A percentile compares a stretch with the other conserved stretches of the same genome.
These are phyloP conservation scores for Epichloe sp. DNA, from an alignment of 2,329 filamentous ascomycete species.

Conservation along the genomic window DNA sequence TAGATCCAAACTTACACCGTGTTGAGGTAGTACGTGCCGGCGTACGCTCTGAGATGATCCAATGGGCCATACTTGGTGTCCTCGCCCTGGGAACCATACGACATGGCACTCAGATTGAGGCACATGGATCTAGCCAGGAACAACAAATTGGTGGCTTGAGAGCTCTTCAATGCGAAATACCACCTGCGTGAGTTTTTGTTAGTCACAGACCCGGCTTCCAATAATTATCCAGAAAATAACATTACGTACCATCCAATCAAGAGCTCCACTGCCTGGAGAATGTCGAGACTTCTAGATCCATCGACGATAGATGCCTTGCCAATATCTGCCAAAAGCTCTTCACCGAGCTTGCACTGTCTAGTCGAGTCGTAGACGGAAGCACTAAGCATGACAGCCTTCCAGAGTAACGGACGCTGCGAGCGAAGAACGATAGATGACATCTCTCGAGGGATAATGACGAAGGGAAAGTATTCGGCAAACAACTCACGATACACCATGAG, in stretches of 20 bases:
- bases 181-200: slow-evolving; percentile 20
- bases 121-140: slow-evolving; percentile 35
- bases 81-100: slow-evolving; percentile 13
- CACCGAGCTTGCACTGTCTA: slow-evolving; percentile 30
- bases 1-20: slow-evolving; percentile 25
- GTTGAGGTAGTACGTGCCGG: slow-evolving; percentile 36
- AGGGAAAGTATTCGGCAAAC: slow-evolving; percentile 28
- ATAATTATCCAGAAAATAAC: not conserved
- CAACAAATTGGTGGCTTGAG: slow-evolving; percentile 35
- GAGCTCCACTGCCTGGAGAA: slow-evolving; percentile 33
- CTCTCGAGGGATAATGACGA: slow-evolving; percentile 27
- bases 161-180: slow-evolving; percentile 34
- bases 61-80: slow-evolving; percentile 18
- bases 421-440: slow-evolving; percentile 24
- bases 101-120: slow-evolving; percentile 24
- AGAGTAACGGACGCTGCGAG: slow-evolving; percentile 29
- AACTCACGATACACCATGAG: slow-evolving; percentile 23
- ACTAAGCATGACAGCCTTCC: slow-evolving; percentile 36
- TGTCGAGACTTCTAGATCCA: slow-evolving; percentile 30
- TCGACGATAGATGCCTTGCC: slow-evolving; percentile 25
- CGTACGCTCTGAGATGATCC: slow-evolving; percentile 34
- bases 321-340: slow-evolving; percentile 30
- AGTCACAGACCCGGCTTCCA: not conserved
- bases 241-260: slow-evolving; percentile 31
- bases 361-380: slow-evolving; percentile 28